phyloP scores from a whole-genome alignment of 345 rosid genomes.

The Toxicodendron radicans region DNA sequence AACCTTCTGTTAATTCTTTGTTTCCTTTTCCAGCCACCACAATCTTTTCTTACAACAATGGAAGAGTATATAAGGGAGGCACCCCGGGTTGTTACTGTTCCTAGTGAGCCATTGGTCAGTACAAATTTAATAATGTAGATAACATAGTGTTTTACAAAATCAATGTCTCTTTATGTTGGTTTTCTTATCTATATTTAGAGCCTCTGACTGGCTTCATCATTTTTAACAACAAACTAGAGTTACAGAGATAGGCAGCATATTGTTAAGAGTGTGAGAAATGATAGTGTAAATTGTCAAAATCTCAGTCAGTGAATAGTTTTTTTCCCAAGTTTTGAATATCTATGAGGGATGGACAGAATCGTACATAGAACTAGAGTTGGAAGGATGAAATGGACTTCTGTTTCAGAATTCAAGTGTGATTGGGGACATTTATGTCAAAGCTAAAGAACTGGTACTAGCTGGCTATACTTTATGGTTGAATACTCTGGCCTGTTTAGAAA shows the following conservation, averaged over 20 bases:
- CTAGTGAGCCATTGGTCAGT: conserved; percentile 77
- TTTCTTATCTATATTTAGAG: not conserved
- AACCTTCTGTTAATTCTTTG: conserved; percentile 3
- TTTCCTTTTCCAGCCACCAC: conserved; percentile 72
- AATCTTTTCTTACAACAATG: conserved; percentile 90
- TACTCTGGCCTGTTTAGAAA: not conserved
- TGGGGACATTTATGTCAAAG: no score
- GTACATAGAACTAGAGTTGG: not conserved
- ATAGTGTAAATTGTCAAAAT: not conserved
- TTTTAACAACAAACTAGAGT: not conserved
- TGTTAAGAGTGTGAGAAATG: not conserved
- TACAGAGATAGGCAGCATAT: not conserved
- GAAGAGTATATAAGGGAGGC: conserved; percentile 98
- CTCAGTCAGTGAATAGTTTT: not conserved
- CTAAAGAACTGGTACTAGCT: not conserved
- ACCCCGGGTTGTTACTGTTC: conserved; percentile 76
- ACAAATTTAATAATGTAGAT: conserved; percentile 8
- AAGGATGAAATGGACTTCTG: not conserved
- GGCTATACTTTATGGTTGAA: not conserved
- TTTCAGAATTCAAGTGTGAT: not conserved
- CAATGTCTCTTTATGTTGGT: not conserved
- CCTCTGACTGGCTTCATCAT: not conserved
- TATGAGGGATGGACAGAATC: not conserved
- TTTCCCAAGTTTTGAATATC: not conserved
- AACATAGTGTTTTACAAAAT: conserved; percentile 1